Conservation (phyloP, 805 yeast genomes). For the Lachancea thermotolerans region DNA sequence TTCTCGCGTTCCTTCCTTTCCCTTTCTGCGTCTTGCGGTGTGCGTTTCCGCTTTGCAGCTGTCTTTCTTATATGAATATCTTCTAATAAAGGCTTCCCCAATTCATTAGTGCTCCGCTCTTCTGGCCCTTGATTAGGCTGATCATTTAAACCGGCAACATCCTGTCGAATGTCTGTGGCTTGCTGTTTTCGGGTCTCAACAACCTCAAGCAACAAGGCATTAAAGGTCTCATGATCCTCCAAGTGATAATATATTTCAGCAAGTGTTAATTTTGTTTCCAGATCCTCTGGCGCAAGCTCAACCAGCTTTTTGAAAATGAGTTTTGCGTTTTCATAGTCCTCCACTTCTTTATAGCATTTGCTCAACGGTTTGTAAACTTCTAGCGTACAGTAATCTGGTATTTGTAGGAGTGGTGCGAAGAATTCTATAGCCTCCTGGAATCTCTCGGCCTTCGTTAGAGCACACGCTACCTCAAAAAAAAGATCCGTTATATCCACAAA, state of each 20-base stretch:
- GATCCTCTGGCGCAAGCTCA: constrained; percentile 50
- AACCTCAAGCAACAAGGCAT: constrained; percentile 48
- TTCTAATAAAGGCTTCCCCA: constrained; percentile 28
- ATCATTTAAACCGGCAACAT: constrained; percentile 5
- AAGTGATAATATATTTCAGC: constrained; percentile 75
- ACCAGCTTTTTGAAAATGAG: constrained; percentile 49
- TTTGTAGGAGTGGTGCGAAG: constrained; percentile 47
- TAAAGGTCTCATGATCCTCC: constrained; percentile 54
- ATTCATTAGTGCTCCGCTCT: constrained; percentile 10
- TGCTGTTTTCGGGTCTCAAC: constrained; percentile 34
- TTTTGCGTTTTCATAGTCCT: constrained; percentile 60
- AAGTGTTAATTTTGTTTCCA: constrained; percentile 68
- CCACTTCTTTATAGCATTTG: constrained; percentile 68
- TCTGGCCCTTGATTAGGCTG: constrained; percentile 11
- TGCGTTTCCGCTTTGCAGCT: constrained; percentile 23
- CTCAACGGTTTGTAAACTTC: constrained; percentile 54
- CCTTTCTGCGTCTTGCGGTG: constrained; percentile 31
- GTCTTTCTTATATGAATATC: constrained; percentile 27
- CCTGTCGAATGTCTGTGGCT: constrained; percentile 10
- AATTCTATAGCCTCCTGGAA: constrained; percentile 72
- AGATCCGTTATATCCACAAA: constrained; percentile 65
- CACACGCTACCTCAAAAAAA: constrained; percentile 67
- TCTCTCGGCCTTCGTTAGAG: constrained; percentile 59
- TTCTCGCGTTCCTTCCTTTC: constrained; percentile 53
- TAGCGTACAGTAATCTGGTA: constrained; percentile 45